phyloP scores from a whole-genome alignment of 148 eudicot genomes.

The Rhododendron williamsianum region DNA sequence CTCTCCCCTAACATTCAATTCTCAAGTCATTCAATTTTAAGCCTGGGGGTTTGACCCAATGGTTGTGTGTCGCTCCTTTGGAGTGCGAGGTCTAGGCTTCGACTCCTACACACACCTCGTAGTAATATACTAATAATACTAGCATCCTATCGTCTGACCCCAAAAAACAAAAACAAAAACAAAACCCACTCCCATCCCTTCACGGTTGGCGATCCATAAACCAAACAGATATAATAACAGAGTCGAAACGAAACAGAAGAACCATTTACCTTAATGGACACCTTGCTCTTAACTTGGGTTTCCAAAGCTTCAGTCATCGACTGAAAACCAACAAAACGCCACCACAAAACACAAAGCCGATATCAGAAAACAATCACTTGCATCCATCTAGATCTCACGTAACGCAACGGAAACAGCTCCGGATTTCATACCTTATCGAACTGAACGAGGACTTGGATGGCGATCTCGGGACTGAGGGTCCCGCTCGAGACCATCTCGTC shows the following conservation, averaged over 20 bases:
- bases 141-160: not conserved
- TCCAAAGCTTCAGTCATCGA: constrained; percentile 97
- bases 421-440: constrained; percentile 57
- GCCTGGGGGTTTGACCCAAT: not conserved
- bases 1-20: not conserved
- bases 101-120: not conserved
- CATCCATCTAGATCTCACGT: not conserved
- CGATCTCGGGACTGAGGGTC: constrained; percentile 74
- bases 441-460: constrained; percentile 91
- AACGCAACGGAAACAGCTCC: not conserved
- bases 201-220: not conserved
- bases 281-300: constrained; percentile 78
- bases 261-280: constrained; percentile 60
- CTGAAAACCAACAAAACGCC: constrained; percentile 32
- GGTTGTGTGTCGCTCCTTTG: not conserved
- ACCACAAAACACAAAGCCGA: not conserved
- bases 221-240: not conserved
- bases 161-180: too few species aligned
- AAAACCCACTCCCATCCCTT: not conserved
- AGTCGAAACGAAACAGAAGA: not conserved
- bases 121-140: not conserved
- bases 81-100: not conserved
- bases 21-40: not conserved
- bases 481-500: constrained; percentile 89
- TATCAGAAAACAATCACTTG: not conserved